A percentile compares a stretch with the other conserved stretches of the same genome.
These are phyloP conservation scores for Camellia sinensis DNA, from an alignment of 148 eudicot species.

Conservation along the genomic window DNA sequence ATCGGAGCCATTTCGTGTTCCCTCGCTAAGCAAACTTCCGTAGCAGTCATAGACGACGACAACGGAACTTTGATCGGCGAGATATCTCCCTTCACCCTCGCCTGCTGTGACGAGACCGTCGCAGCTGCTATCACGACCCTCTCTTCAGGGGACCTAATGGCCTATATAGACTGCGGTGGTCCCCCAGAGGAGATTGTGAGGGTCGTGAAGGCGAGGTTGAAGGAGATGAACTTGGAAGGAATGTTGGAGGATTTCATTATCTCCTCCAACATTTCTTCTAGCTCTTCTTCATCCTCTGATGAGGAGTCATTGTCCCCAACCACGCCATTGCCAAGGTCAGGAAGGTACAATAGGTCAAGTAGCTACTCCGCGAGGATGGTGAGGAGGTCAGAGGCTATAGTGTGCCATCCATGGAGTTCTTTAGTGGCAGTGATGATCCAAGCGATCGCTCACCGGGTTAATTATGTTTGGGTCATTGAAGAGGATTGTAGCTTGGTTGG, in stretches of 20 bases:
- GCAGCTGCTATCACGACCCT: conserved; percentile 62
- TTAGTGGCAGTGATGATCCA: conserved; percentile 87
- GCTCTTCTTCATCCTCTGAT: conserved; percentile 38
- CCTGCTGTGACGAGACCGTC: conserved; percentile 53
- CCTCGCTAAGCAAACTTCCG: conserved; percentile 46
- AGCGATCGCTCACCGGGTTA: conserved; percentile 75
- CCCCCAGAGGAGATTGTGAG: conserved; percentile 63
- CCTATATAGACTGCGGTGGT: conserved; percentile 70
- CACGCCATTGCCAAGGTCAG: conserved; percentile 10
- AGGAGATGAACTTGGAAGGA: conserved; percentile 49
- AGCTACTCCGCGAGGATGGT: conserved; percentile 60
- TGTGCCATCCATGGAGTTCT: conserved; percentile 71
- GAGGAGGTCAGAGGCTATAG: conserved; percentile 59
- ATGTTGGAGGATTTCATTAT: conserved; percentile 41
- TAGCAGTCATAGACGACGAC: conserved; percentile 58
- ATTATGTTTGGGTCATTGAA: conserved; percentile 82
- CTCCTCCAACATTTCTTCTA: background rate
- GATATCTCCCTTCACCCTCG: conserved; percentile 64
- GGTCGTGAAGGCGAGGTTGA: conserved; percentile 48
- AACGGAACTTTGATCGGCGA: conserved; percentile 61
- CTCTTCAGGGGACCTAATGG: conserved; percentile 73
- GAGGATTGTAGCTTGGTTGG: conserved; percentile 53
- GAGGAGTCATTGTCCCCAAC: conserved; percentile 39
- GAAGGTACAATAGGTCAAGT: conserved; percentile 41
- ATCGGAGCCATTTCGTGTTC: conserved; percentile 40